Evolutionary conservation across 208 protist species (phyloP).

Genomic region (Balamuthia mandrillaris): DNA sequence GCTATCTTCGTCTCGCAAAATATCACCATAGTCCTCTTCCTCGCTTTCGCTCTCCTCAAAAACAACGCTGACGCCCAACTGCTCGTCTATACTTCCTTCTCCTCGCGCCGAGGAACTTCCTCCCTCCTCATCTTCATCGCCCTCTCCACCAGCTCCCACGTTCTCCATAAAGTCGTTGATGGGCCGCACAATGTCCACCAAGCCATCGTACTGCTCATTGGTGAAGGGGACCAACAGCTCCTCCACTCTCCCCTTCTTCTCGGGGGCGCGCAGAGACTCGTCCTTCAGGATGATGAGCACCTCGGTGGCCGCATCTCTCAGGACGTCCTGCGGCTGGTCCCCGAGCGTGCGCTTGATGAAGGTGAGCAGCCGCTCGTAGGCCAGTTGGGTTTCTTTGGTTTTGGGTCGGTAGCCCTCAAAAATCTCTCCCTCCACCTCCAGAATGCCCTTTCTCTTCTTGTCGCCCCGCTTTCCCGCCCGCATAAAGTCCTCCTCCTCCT

Average conservation of each 20-base stretch:
- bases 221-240: slow-evolving; percentile 54
- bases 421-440: slow-evolving; percentile 19
- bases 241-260: slow-evolving; percentile 62
- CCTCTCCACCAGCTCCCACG: not conserved
- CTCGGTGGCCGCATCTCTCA: slow-evolving; percentile 80
- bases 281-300: slow-evolving; percentile 78
- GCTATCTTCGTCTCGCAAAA: slow-evolving; percentile 6
- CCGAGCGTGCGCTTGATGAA: slow-evolving; percentile 70
- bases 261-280: slow-evolving; percentile 47
- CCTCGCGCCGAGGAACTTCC: no score
- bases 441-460: not conserved
- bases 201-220: slow-evolving; percentile 57
- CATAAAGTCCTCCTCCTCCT: not conserved
- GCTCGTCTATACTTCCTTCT: slow-evolving; percentile 54
- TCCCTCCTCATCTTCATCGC: not conserved
- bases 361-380: slow-evolving; percentile 73
- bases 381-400: slow-evolving; percentile 71
- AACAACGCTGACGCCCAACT: slow-evolving; percentile 76
- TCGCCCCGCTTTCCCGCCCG: not conserved
- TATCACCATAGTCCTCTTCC: slow-evolving; percentile 56
- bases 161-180: slow-evolving; percentile 73
- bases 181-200: slow-evolving; percentile 59
- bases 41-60: slow-evolving; percentile 77
- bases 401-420: slow-evolving; percentile 65
- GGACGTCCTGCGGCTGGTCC: slow-evolving; percentile 76